A percentile compares a stretch with the other conserved stretches of the same genome.
These are phyloP conservation scores for Thamnidium elegans DNA, from an alignment of 192 early-diverging fungal species.

Conservation along the genomic window DNA sequence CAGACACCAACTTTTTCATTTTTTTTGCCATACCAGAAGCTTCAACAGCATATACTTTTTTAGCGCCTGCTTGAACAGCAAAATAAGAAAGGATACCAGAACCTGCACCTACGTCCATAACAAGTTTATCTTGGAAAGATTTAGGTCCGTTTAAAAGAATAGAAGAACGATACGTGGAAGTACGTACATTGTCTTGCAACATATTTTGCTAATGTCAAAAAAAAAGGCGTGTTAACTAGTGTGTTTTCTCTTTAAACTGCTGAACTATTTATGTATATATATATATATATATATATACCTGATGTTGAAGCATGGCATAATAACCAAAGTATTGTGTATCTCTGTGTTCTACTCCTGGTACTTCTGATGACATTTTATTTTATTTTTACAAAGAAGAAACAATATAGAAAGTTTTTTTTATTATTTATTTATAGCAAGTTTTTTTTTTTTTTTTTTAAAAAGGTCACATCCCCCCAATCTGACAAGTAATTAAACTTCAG, in stretches of 20 bases:
- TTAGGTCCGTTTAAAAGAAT: constrained; percentile 76
- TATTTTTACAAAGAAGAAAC: neutral
- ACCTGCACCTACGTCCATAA: constrained; percentile 94
- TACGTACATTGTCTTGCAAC: constrained; percentile 93
- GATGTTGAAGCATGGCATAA: constrained; percentile 79
- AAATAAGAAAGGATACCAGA: constrained; percentile 96
- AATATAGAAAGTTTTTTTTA: too few relatives aligned
- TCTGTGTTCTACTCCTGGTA: constrained; percentile 48
- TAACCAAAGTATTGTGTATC: constrained; percentile 79
- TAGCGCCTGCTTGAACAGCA: constrained; percentile 91
- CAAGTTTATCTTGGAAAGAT: constrained; percentile 76
- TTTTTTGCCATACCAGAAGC: constrained; percentile 93
- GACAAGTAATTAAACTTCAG: too few relatives aligned
- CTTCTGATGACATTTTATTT: constrained; percentile 30
- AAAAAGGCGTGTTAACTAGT: neutral
- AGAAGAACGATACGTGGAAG: constrained; percentile 91
- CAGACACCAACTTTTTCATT: constrained; percentile 77
- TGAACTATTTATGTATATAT: neutral
- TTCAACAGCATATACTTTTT: constrained; percentile 93
- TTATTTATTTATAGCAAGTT: too few relatives aligned
- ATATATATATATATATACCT: too few relatives aligned
- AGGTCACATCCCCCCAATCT: too few relatives aligned
- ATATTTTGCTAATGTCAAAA: constrained; percentile 83
- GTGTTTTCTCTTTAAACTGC: neutral
- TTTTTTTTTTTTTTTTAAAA: too few relatives aligned